Conservation (phyloP, 2,329 filamentous ascomycete species). For the Bipolaris oryzae region DNA sequence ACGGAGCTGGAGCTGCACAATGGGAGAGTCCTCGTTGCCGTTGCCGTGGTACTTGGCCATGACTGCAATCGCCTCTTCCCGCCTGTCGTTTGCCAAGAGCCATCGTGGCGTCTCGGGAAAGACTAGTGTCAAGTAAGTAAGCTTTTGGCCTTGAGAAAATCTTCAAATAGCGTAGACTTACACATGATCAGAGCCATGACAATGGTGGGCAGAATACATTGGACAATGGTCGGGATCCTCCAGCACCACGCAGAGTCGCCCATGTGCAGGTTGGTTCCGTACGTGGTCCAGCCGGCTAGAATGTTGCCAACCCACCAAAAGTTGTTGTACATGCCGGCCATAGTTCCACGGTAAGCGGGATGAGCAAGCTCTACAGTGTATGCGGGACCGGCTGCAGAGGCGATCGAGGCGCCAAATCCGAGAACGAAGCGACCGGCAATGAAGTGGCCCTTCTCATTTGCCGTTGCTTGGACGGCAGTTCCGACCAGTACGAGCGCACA, state of each 20-base stretch:
- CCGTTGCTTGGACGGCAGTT: conserved; percentile 58
- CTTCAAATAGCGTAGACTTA: background rate
- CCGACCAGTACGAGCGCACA: conserved; percentile 60
- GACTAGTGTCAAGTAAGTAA: conserved; percentile 4
- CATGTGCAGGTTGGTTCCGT: conserved; percentile 45
- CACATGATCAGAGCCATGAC: conserved; percentile 56
- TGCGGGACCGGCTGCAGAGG: conserved; percentile 62
- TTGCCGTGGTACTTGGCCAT: conserved; percentile 65
- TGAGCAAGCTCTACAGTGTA: conserved; percentile 66
- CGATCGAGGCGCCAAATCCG: conserved; percentile 60
- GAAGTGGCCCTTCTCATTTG: conserved; percentile 57
- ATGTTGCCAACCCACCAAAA: conserved; percentile 58
- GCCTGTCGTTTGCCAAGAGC: conserved; percentile 60
- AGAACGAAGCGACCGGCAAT: conserved; percentile 55
- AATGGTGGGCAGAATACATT: conserved; percentile 43
- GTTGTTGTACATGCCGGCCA: conserved; percentile 63
- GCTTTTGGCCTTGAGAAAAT: background rate
- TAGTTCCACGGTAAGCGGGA: conserved; percentile 64
- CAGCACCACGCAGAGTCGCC: conserved; percentile 57
- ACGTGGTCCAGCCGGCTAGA: conserved; percentile 61
- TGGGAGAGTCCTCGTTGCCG: conserved; percentile 46
- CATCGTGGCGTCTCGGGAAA: conserved; percentile 17
- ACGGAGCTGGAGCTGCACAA: conserved; percentile 46
- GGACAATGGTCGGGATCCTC: conserved; percentile 52
- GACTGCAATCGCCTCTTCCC: conserved; percentile 63